Evolutionary conservation across 2,329 filamentous ascomycete species (phyloP).

Genomic region (Cercospora citrullina): DNA sequence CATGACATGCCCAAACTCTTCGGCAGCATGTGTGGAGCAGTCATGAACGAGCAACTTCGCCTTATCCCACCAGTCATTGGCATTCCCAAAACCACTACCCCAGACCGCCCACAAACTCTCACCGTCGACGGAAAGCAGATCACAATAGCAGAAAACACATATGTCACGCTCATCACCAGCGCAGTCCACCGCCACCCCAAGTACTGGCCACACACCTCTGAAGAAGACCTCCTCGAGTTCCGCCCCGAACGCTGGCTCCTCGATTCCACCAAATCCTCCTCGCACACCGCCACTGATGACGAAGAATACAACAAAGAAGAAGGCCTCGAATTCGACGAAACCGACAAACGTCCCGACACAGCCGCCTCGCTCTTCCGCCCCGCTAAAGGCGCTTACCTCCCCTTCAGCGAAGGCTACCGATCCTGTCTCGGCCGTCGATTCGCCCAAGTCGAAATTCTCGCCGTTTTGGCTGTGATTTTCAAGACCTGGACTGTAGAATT

Average conservation of each 20-base stretch:
- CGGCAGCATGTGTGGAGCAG: slow-evolving; percentile 68
- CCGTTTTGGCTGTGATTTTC: slow-evolving; percentile 55
- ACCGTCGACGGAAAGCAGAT: slow-evolving; percentile 59
- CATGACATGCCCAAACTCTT: slow-evolving; percentile 64
- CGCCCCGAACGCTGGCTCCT: slow-evolving; percentile 71
- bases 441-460: slow-evolving; percentile 58
- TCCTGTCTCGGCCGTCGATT: slow-evolving; percentile 58
- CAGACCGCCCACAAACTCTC: slow-evolving; percentile 55
- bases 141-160: slow-evolving; percentile 57
- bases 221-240: slow-evolving; percentile 65
- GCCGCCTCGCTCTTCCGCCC: slow-evolving; percentile 62
- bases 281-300: slow-evolving; percentile 33
- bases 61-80: slow-evolving; percentile 69
- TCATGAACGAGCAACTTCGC: slow-evolving; percentile 76
- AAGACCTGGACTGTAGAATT: slow-evolving; percentile 67
- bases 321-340: slow-evolving; percentile 52
- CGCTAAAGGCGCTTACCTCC: slow-evolving; percentile 54
- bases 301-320: slow-evolving; percentile 42
- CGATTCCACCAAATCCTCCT: slow-evolving; percentile 31
- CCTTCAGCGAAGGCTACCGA: slow-evolving; percentile 58
- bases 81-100: slow-evolving; percentile 65
- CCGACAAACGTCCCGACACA: slow-evolving; percentile 59
- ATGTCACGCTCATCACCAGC: slow-evolving; percentile 58
- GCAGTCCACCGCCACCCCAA: slow-evolving; percentile 67
- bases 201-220: slow-evolving; percentile 62